These are phyloP conservation scores for Citrus cavaleriei DNA, from an alignment of 345 rosid genomes.

Conservation along the genomic window DNA sequence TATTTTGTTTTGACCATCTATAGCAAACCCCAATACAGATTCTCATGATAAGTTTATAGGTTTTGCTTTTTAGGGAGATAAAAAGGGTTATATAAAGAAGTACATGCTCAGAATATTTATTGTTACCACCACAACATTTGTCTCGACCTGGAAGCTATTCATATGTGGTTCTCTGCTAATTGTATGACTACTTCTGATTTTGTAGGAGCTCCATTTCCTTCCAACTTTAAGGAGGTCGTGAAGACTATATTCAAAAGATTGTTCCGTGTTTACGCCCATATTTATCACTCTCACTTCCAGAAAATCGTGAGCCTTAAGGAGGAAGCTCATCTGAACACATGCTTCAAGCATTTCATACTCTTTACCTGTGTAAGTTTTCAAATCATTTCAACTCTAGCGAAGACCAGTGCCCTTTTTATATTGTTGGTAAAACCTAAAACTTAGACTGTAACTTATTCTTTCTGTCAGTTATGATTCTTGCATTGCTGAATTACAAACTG, in stretches of 20 bases:
- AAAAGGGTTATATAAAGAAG: not conserved
- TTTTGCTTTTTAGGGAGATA: not conserved
- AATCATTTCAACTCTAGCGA: not conserved
- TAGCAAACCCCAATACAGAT: too few relatives aligned
- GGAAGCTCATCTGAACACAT: conserved; percentile 99
- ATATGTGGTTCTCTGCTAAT: not conserved
- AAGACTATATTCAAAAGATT: conserved; percentile 93
- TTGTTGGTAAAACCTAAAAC: too few relatives aligned
- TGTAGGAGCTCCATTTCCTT: conserved; percentile 95
- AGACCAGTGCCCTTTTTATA: not conserved
- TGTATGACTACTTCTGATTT: conserved; percentile 1
- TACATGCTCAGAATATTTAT: not conserved
- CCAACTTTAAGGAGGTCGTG: conserved; percentile 92
- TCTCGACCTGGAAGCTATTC: too few relatives aligned
- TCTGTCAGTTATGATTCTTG: not conserved
- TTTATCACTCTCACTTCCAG: conserved; percentile 96
- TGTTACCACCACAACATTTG: too few relatives aligned
- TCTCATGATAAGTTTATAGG: not conserved
- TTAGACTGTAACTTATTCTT: not conserved
- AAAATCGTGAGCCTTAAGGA: conserved; percentile 98
- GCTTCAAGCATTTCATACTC: conserved; percentile 97
- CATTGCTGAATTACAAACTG: not conserved
- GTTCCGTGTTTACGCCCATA: conserved; percentile 96
- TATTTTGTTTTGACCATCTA: not conserved
- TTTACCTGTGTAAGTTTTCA: conserved; percentile 81